Evolutionary conservation across 257 asterid species (phyloP), one percentile per base, ranked within the genome.

Genomic region (Nicotiana noctiflora): DNA sequence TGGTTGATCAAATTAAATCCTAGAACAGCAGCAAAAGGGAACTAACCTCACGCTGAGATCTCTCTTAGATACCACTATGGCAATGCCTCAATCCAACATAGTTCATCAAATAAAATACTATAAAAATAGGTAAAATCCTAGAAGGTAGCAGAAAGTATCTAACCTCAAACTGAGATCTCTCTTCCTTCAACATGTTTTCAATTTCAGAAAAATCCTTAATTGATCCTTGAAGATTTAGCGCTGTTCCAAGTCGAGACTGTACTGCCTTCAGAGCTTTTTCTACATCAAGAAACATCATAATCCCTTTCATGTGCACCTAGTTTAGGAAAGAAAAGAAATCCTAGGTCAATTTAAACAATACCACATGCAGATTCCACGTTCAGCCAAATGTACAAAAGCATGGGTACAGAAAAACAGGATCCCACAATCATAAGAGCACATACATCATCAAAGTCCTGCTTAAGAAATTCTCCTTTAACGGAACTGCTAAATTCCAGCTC

Each of bases 141-240:
- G 59, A 70, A 44, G 37, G 37, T 70, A 21, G 34, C 59, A 70
- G 80, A 59, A 83, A 76, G 31, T 60, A 78, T 59, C 88, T 79
- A 76, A 93, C 99, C 99, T 93, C 99, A 82, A 95, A 95, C 59
- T 89, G 94, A 80, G 85, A 83, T 85, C 85, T 95, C 83, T 95
- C 99, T 85, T 81, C 88, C 86, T 84, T 89, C 89, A 95, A 87
- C 89, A 93, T 92, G 84, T 90, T 92, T 82, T 90, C 89, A 76
- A 95, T 86, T 83, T 91, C 92, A 18, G 93, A 88, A 67, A 93
- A 92, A 53, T 90, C 90, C 88, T 82, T 90, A 12, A 56, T 83
- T 37, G 92, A 87, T 75, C 94, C 98, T 59, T 87, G 91, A 83
- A 91, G 89, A 84, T 89, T 92, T 83, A 90, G 80, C 81, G 87